phyloP scores from a whole-genome alignment of 352 stramenopile genomes.

The Phytophthora chlamydospora region DNA sequence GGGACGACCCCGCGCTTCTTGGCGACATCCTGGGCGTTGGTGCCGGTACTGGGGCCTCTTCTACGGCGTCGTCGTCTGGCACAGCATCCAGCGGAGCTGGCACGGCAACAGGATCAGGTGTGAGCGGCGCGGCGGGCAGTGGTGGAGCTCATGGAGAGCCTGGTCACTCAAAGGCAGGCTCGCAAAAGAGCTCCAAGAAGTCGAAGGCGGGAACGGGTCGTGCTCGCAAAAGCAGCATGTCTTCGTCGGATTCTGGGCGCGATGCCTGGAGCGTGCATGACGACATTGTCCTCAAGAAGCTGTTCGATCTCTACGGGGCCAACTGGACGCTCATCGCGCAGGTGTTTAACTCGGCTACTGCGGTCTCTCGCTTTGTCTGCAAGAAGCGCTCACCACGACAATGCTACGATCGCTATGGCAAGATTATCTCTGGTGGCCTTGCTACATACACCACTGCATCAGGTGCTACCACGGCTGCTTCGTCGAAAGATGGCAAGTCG shows the following conservation, averaged over 20 bases:
- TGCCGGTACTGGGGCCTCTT: slow-evolving; percentile 27
- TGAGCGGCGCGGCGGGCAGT: slow-evolving; percentile 1
- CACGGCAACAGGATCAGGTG: slow-evolving; percentile 6
- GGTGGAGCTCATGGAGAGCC: slow-evolving; percentile 25
- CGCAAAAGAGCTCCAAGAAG: slow-evolving; percentile 61
- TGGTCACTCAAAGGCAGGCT: slow-evolving; percentile 24
- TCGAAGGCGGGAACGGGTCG: slow-evolving; percentile 46
- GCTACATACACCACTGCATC: slow-evolving; percentile 17
- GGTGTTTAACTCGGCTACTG: slow-evolving; percentile 77
- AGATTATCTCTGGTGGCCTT: slow-evolving; percentile 74
- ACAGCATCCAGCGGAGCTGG: slow-evolving; percentile 24
- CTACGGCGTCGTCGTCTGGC: slow-evolving; percentile 29
- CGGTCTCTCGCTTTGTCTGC: slow-evolving; percentile 74
- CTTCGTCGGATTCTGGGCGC: slow-evolving; percentile 50
- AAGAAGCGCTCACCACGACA: slow-evolving; percentile 81
- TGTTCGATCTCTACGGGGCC: slow-evolving; percentile 85
- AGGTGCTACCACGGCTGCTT: slow-evolving; percentile 2
- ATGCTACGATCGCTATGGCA: slow-evolving; percentile 87
- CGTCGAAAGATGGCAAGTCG: slow-evolving; percentile 53
- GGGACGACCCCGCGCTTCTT: slow-evolving; percentile 80
- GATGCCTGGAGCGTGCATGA: slow-evolving; percentile 76
- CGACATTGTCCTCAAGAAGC: slow-evolving; percentile 82
- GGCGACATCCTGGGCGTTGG: slow-evolving; percentile 58
- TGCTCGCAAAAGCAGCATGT: slow-evolving; percentile 69
- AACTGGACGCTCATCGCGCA: slow-evolving; percentile 91